Percentiles rank a stretch among this genome's conserved stretches.
phyloP scores from a whole-genome alignment of 1,284 basidiomycete genomes.

The Stygiomarasmius scandens region DNA sequence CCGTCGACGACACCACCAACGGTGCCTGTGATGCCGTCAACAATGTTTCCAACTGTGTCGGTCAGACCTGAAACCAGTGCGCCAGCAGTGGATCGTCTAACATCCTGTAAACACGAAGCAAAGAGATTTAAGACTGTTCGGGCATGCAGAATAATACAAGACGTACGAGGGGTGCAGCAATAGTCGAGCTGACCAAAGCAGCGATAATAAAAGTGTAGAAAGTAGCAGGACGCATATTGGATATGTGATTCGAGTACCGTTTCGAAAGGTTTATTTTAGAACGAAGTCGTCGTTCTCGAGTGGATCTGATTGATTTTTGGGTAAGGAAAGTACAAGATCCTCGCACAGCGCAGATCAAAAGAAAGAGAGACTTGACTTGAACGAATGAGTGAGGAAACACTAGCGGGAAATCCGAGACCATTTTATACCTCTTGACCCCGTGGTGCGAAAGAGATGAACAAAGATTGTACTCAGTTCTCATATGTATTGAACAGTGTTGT shows the following conservation, averaged over 20 bases:
- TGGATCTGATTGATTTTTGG: not conserved
- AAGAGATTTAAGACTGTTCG: not conserved
- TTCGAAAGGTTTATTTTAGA: too few species aligned
- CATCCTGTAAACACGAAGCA: not conserved
- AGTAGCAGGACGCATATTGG: not conserved
- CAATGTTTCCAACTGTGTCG: not conserved
- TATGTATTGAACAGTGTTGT: not conserved
- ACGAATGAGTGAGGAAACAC: not conserved
- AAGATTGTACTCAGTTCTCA: too few species aligned
- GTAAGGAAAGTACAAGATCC: not conserved
- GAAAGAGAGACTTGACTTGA: not conserved
- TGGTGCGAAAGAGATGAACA: not conserved
- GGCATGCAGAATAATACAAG: not conserved
- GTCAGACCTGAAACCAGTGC: not conserved
- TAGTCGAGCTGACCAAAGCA: not conserved
- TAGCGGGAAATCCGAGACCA: not conserved
- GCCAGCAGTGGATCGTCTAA: too few species aligned
- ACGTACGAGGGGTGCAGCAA: not conserved
- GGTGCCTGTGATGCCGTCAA: not conserved
- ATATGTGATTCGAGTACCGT: not conserved
- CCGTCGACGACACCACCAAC: not conserved
- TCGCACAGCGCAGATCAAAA: conserved; percentile 1
- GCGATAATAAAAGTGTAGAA: not conserved
- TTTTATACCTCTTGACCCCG: not conserved
- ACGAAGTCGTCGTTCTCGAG: too few species aligned